Evolutionary conservation across 768 basidiomycete genomes (phyloP).

Genomic region (Pulveroboletus sp.): DNA sequence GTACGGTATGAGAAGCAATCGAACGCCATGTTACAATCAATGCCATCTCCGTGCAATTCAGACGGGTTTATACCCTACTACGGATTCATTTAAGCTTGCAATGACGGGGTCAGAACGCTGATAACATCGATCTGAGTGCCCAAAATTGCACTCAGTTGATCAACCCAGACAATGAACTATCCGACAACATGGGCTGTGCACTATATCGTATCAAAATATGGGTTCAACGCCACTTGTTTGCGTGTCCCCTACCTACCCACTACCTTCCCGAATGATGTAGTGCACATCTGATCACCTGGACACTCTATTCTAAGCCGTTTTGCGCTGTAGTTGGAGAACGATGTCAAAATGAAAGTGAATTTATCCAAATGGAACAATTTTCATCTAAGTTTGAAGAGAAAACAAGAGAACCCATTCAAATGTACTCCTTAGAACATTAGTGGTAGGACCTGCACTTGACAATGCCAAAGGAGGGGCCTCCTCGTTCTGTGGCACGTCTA

Average conservation of each 20-base stretch:
- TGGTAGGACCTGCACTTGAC: no score
- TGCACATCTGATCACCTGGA: no score
- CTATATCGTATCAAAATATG: no score
- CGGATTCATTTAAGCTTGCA: not conserved
- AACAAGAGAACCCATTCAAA: no score
- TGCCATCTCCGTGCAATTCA: no score
- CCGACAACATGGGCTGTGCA: no score
- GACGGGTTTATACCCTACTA: no score
- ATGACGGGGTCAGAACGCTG: not conserved
- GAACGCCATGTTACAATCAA: no score
- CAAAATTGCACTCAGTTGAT: not conserved
- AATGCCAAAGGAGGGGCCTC: no score
- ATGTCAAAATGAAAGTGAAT: not conserved
- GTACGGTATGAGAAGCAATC: no score
- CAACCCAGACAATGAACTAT: not conserved
- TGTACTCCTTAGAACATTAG: no score
- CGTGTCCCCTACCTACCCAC: not conserved
- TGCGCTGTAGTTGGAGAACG: not conserved
- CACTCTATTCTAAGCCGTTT: not conserved
- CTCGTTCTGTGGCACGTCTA: no score
- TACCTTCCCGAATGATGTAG: not conserved
- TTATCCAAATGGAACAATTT: not conserved
- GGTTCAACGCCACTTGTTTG: not conserved
- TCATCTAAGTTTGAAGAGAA: not conserved
- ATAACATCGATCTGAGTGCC: not conserved